Evolutionary conservation across 176 grass and related monocot species (phyloP).

Genomic region (Carex kokanica): DNA sequence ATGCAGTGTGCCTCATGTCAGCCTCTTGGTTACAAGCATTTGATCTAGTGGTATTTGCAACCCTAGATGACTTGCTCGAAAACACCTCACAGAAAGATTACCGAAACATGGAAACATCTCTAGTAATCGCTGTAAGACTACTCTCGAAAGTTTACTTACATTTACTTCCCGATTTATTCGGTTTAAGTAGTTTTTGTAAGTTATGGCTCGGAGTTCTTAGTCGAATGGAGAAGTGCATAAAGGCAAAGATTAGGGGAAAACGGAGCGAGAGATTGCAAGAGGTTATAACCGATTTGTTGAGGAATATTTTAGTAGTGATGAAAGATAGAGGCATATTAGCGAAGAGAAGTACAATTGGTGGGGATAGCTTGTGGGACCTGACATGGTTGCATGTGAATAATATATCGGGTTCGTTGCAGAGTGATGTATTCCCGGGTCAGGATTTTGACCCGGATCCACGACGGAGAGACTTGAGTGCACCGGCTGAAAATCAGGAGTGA

Average conservation of each 20-base stretch:
- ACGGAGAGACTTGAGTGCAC: not conserved
- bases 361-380: constrained; percentile 92
- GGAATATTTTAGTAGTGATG: constrained; percentile 67
- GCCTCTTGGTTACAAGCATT: constrained; percentile 78
- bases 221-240: constrained; percentile 94
- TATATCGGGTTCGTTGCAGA: constrained; percentile 63
- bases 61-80: constrained; percentile 88
- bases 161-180: constrained; percentile 56
- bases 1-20: constrained; percentile 61
- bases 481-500: constrained; percentile 10
- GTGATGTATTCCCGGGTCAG: constrained; percentile 67
- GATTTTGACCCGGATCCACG: constrained; percentile 17
- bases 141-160: constrained; percentile 72
- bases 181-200: constrained; percentile 87
- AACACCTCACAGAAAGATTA: constrained; percentile 86
- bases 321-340: constrained; percentile 87
- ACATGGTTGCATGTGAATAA: constrained; percentile 92
- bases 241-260: constrained; percentile 82
- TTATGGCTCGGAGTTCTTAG: constrained; percentile 88
- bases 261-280: constrained; percentile 91
- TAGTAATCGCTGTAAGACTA: constrained; percentile 70
- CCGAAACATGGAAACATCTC: constrained; percentile 85
- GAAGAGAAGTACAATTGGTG: constrained; percentile 83
- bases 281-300: constrained; percentile 72
- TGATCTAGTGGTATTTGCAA: constrained; percentile 68